Percentiles rank a stretch among this genome's conserved stretches.
These are phyloP conservation scores for Beta corolliflora DNA, from an alignment of 179 eudicot species.

Conservation along the genomic window DNA sequence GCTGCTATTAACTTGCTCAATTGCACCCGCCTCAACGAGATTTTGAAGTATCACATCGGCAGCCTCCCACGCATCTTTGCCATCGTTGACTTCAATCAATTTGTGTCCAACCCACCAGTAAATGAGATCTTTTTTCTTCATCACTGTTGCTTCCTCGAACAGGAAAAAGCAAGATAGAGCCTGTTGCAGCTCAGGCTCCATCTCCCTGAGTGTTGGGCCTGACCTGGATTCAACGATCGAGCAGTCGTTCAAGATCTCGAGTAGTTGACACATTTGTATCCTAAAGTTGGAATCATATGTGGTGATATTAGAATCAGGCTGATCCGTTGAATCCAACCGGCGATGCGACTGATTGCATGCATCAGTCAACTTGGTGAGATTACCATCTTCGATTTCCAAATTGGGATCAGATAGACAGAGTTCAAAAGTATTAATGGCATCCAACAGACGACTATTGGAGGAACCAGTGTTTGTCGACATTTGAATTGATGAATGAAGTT, in stretches of 20 bases:
- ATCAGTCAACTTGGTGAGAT: neutral
- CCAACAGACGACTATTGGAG: no score
- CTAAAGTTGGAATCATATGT: no score
- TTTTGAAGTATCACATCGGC: neutral
- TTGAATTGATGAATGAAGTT: no score
- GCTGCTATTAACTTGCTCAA: neutral
- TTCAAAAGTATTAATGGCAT: no score
- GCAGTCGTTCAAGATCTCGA: neutral
- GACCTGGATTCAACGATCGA: neutral
- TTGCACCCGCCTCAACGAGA: neutral
- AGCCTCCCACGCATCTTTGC: neutral
- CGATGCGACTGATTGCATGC: neutral
- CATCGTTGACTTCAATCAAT: neutral
- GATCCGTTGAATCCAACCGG: neutral
- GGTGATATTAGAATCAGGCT: neutral
- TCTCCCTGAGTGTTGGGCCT: no score
- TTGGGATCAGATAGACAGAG: neutral
- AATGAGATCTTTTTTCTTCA: neutral
- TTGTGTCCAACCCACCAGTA: constrained; percentile 14
- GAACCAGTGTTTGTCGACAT: no score
- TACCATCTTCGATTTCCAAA: neutral
- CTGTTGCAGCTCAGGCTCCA: neutral
- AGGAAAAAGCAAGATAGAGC: neutral
- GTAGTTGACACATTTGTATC: neutral
- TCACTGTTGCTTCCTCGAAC: neutral